Evolutionary conservation across 768 basidiomycete species (phyloP).

Genomic region (Boletus bicolor): DNA sequence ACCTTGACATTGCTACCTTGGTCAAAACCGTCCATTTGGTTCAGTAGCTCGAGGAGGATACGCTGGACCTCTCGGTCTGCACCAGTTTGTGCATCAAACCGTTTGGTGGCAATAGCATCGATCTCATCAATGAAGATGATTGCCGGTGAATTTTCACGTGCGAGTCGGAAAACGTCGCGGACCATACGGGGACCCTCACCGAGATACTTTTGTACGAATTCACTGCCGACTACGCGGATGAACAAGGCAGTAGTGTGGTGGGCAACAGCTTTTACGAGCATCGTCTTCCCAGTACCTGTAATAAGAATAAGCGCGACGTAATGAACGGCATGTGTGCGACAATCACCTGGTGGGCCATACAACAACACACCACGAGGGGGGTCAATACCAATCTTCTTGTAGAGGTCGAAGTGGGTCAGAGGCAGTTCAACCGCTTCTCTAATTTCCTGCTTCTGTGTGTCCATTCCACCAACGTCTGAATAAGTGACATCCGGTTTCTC

Average conservation of each 20-base stretch:
- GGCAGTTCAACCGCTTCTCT: constrained; percentile 97
- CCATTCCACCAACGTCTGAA: constrained; percentile 95
- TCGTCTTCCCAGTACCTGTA: constrained; percentile 97
- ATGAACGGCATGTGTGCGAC: constrained; percentile 11
- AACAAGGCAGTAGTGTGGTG: constrained; percentile 96
- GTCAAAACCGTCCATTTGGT: constrained; percentile 99
- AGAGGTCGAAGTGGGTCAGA: constrained; percentile 93
- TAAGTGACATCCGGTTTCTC: constrained; percentile 96
- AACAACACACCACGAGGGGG: constrained; percentile 95
- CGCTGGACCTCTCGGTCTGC: constrained; percentile 99
- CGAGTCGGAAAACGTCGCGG: constrained; percentile 96
- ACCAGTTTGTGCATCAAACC: constrained; percentile 98
- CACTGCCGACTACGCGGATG: constrained; percentile 96
- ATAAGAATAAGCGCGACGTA: constrained; percentile 1
- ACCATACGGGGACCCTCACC: constrained; percentile 99
- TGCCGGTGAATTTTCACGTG: constrained; percentile 93
- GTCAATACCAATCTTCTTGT: constrained; percentile 99
- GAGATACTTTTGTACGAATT: constrained; percentile 99
- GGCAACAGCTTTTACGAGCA: constrained; percentile 99
- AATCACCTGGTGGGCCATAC: constrained; percentile 90
- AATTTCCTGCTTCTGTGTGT: constrained; percentile 97
- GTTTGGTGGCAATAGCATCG: constrained; percentile 98
- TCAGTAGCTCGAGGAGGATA: constrained; percentile 92
- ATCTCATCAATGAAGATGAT: constrained; percentile 99
- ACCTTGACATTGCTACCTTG: constrained; percentile 99